phyloP scores from a whole-genome alignment of 805 yeast species.

The Pichia nanzhaoensis region DNA sequence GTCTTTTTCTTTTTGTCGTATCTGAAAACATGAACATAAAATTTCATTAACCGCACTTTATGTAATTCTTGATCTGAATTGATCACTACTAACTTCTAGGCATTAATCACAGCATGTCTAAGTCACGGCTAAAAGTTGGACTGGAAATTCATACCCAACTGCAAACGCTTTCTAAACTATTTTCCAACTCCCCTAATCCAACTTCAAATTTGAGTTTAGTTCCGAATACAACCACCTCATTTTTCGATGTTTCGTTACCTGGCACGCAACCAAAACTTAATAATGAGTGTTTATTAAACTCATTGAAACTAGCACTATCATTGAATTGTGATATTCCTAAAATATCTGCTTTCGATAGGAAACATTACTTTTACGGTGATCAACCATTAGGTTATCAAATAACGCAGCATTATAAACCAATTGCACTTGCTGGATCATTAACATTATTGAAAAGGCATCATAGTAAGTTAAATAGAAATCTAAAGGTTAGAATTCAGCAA shows the following conservation, averaged over 20 bases:
- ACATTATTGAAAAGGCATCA: slow-evolving; percentile 46
- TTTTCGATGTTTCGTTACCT: slow-evolving; percentile 80
- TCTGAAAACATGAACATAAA: not conserved
- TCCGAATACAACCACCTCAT: slow-evolving; percentile 70
- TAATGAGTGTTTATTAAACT: slow-evolving; percentile 62
- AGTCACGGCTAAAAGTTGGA: slow-evolving; percentile 60
- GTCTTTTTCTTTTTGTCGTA: not conserved
- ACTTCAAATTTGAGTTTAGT: slow-evolving; percentile 34
- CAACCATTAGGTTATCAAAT: slow-evolving; percentile 96
- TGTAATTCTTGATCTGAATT: too few relatives aligned
- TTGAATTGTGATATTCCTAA: slow-evolving; percentile 52
- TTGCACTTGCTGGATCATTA: slow-evolving; percentile 63
- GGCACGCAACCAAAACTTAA: slow-evolving; percentile 87
- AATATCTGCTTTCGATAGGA: slow-evolving; percentile 74
- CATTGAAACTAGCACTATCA: slow-evolving; percentile 67
- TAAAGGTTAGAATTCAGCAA: slow-evolving; percentile 61
- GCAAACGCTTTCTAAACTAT: slow-evolving; percentile 65
- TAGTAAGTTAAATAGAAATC: slow-evolving; percentile 33
- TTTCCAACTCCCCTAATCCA: slow-evolving; percentile 52
- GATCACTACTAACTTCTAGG: not conserved
- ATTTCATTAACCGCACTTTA: not conserved
- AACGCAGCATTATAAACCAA: slow-evolving; percentile 80
- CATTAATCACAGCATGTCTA: not conserved
- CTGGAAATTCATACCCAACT: slow-evolving; percentile 91
- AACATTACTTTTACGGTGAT: slow-evolving; percentile 94